Conservation (phyloP, 2,329 filamentous ascomycete species). For the Fusarium sp. region DNA sequence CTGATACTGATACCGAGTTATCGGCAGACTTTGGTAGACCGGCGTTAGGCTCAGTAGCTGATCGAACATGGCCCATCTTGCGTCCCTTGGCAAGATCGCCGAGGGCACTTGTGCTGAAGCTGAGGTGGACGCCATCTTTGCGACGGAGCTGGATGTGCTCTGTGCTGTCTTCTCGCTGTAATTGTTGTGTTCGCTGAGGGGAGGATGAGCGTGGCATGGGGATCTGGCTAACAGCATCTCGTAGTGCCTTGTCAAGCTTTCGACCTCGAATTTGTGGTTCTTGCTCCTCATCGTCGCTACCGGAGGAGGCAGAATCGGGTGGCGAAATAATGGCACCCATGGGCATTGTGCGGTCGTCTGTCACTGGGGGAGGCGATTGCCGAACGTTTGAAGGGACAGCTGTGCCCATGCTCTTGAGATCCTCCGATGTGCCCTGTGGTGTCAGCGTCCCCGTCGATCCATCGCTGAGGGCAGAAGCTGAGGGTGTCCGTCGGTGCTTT, state of each 20-base stretch:
- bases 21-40: conserved; percentile 59
- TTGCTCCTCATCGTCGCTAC: conserved; percentile 88
- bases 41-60: conserved; percentile 65
- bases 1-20: conserved; percentile 63
- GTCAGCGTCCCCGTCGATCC: conserved; percentile 53
- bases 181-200: conserved; percentile 54
- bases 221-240: conserved; percentile 85
- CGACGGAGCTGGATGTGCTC: conserved; percentile 52
- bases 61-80: conserved; percentile 62
- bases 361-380: conserved; percentile 85
- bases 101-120: conserved; percentile 60
- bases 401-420: conserved; percentile 57
- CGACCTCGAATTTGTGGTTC: conserved; percentile 59
- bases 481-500: conserved; percentile 70
- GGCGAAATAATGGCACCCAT: conserved; percentile 89
- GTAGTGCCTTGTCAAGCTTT: conserved; percentile 71
- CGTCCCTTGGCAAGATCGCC: conserved; percentile 56
- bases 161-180: conserved; percentile 58
- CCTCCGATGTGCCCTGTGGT: conserved; percentile 62
- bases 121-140: conserved; percentile 55
- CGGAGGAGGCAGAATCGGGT: conserved; percentile 83
- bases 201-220: conserved; percentile 60
- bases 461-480: conserved; percentile 51
- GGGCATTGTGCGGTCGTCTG: conserved; percentile 77
- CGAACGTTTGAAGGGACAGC: conserved; percentile 66